Evolutionary conservation across 2,329 filamentous ascomycete species (phyloP), one percentile per base, ranked within the genome.

Genomic region (Diaporthe citriasiana): DNA sequence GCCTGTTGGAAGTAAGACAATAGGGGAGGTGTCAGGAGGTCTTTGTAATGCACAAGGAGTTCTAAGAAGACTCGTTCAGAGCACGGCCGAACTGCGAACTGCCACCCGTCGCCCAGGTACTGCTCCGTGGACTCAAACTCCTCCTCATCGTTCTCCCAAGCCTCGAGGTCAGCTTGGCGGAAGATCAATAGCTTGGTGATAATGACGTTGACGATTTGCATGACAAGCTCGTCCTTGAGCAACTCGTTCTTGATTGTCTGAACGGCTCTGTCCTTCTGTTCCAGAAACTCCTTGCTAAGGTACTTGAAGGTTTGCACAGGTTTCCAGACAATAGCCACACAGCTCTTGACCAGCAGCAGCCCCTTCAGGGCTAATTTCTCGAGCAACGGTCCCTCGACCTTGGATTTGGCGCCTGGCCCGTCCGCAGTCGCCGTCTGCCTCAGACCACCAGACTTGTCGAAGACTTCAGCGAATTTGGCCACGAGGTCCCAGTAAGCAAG

Each of bases 41-140:
- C 87, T 83, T 97, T 98, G 88, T 94, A 97, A 84, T 97, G 93
- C 75, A 94, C 94, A 75, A 98, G 90, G 25, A 99, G 89, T 79
- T 98, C 95, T 77, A 98, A 88, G 83, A 98, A 98, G 19, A 99
- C 88, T 82, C 95, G 97, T 83, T 99, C 97, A 0, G 97, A 93
- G 81, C 96, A 98, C 3, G 95, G 94, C 42, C 96, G 92, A 70
- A 98, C 93, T 74, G 96, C 94, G 85, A 95, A 98, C 79, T 98
- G 95, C 89, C 94, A 98, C 1, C 93, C 94, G 78, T 95, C 94
- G 47, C 93, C 92, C 74, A 94, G 91, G 75, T 93, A 93, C 79
- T 97, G 95, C 85, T 98, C 95, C 79, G 93, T 92, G 77, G 94
- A 92, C 82, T 98, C 96, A 95, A 97, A 99, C 71, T 97, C 95